These are phyloP conservation scores for Azolla pinnata DNA, from an alignment of 75 land plant species.

Conservation along the genomic window DNA sequence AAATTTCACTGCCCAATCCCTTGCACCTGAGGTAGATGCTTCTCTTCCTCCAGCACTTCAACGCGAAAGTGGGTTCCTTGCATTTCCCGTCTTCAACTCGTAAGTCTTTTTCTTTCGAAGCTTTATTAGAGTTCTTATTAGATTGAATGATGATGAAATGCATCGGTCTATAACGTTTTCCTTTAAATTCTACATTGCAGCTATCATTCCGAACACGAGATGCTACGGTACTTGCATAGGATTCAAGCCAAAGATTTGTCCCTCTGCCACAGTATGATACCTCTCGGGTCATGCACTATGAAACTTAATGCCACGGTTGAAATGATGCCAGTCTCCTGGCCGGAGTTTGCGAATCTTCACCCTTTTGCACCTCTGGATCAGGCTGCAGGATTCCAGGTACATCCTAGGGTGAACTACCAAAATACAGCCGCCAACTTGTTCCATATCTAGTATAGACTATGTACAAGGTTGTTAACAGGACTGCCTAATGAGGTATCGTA, in stretches of 20 bases:
- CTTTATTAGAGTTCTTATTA: too few species aligned
- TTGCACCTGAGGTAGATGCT: conserved; percentile 57
- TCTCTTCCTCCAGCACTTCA: conserved; percentile 48
- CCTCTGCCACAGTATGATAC: conserved; percentile 90
- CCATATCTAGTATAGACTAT: too few species aligned
- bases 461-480: too few species aligned
- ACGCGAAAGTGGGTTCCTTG: conserved; percentile 66
- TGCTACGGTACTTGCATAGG: conserved; percentile 73
- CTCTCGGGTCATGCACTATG: conserved; percentile 96
- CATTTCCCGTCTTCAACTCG: conserved; percentile 89
- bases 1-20: conserved; percentile 63
- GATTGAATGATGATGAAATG: too few species aligned
- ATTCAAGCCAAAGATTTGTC: conserved; percentile 83
- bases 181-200: conserved; percentile 24
- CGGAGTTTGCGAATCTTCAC: conserved; percentile 67
- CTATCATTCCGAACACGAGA: conserved; percentile 95
- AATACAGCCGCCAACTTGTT: too few species aligned
- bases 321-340: conserved; percentile 98
- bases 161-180: neutral
- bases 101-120: conserved; percentile 16
- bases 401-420: too few species aligned
- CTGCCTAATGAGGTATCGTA: too few species aligned
- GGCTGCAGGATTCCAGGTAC: conserved; percentile 78
- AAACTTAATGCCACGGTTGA: conserved; percentile 92
- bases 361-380: conserved; percentile 93